Evolutionary conservation across 257 asterid genomes (phyloP).

Genomic region (Solanum chmielewskii): DNA sequence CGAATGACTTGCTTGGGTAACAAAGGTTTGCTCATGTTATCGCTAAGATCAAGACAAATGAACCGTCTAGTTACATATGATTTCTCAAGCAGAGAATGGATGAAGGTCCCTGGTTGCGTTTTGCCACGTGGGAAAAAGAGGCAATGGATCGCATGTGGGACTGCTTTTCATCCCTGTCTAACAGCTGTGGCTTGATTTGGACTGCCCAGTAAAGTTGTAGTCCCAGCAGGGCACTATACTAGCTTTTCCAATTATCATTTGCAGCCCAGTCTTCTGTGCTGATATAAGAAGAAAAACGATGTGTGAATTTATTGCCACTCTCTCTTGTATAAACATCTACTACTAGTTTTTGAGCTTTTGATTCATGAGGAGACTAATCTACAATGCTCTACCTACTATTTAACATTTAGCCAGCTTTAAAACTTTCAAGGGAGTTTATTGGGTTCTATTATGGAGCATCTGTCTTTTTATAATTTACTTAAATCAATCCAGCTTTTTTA

Average conservation of each 20-base stretch:
- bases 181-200: conserved; percentile 55
- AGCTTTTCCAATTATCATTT: not conserved
- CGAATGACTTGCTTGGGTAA: conserved; percentile 94
- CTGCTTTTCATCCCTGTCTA: conserved; percentile 76
- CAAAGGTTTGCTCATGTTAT: conserved; percentile 80
- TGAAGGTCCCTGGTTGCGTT: conserved; percentile 79
- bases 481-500: not conserved
- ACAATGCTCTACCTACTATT: not conserved
- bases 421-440: not conserved
- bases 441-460: not conserved
- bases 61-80: conserved; percentile 70
- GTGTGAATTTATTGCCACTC: not conserved
- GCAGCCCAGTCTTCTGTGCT: not conserved
- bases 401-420: not conserved
- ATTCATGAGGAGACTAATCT: conserved; percentile 4
- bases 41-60: conserved; percentile 78
- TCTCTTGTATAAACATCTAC: conserved; percentile 12
- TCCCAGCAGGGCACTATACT: not conserved
- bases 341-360: conserved; percentile 4
- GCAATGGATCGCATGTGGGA: conserved; percentile 86
- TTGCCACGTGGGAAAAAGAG: conserved; percentile 65
- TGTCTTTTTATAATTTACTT: not conserved
- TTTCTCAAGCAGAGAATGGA: conserved; percentile 64
- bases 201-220: not conserved
- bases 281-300: not conserved